Evolutionary conservation across 768 basidiomycete genomes (phyloP).

Genomic region (Cyathus striatus): DNA sequence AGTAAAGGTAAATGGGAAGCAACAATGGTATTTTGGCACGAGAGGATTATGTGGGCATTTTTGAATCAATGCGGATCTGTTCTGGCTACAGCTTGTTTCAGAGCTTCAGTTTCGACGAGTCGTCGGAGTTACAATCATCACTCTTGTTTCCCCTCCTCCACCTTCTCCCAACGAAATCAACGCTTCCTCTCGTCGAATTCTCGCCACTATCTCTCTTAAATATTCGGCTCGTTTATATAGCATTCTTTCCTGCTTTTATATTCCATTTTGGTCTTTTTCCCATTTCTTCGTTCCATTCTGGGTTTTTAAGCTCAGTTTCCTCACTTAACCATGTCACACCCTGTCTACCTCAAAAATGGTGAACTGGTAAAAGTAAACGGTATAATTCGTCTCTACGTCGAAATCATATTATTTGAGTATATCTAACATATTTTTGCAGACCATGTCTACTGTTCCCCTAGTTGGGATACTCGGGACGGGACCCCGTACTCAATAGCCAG

Average conservation of each 20-base stretch:
- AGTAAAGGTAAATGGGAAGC: too few species aligned
- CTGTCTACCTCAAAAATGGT: constrained; percentile 73
- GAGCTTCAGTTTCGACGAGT: constrained; percentile 12
- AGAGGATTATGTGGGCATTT: too few species aligned
- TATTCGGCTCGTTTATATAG: constrained; percentile 14
- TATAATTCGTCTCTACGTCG: constrained; percentile 24
- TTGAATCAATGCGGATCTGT: neutral
- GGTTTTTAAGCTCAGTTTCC: constrained; percentile 27
- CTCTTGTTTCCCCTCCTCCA: constrained; percentile 35
- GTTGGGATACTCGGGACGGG: constrained; percentile 88
- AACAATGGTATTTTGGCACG: too few species aligned
- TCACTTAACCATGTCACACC: constrained; percentile 31
- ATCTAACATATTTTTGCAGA: constrained; percentile 54
- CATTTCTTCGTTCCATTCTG: constrained; percentile 14
- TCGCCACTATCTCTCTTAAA: constrained; percentile 12
- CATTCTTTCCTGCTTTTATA: too few species aligned
- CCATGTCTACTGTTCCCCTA: constrained; percentile 95
- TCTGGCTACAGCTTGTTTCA: neutral
- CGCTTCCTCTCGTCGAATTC: constrained; percentile 14
- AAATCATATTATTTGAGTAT: constrained; percentile 6
- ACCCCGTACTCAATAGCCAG: constrained; percentile 94
- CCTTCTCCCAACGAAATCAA: constrained; percentile 25
- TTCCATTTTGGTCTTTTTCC: too few species aligned
- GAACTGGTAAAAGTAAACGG: constrained; percentile 85
- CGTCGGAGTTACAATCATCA: constrained; percentile 40